Evolutionary conservation across 371 early-diverging fungal genomes (phyloP).

Genomic region (Rhizopus delemar): DNA sequence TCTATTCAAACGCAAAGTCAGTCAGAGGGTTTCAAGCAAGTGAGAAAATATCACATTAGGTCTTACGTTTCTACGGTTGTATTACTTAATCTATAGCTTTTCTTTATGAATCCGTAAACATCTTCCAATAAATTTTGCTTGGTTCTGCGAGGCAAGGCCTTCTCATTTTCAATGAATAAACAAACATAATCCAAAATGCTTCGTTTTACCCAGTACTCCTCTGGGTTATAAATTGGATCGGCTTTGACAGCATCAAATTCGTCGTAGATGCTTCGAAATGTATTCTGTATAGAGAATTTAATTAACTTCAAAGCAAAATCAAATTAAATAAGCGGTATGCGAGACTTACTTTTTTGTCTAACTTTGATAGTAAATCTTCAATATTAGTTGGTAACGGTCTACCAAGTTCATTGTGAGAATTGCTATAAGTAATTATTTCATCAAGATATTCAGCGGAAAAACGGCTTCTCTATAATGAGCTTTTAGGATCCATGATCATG

Average conservation of each 20-base stretch:
- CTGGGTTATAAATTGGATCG: slow-evolving; percentile 16
- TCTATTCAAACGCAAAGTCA: slow-evolving; percentile 19
- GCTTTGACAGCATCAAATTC: slow-evolving; percentile 19
- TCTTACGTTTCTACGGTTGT: slow-evolving; percentile 20
- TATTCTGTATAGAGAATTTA: slow-evolving; percentile 17
- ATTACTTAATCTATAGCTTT: slow-evolving; percentile 16
- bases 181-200: slow-evolving; percentile 18
- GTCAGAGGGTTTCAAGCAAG: slow-evolving; percentile 16
- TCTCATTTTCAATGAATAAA: slow-evolving; percentile 18
- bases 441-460: slow-evolving; percentile 18
- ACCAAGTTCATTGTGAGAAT: slow-evolving; percentile 19
- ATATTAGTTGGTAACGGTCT: slow-evolving; percentile 19
- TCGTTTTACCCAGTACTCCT: slow-evolving; percentile 21
- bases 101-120: slow-evolving; percentile 23
- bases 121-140: slow-evolving; percentile 21
- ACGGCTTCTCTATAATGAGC: slow-evolving; percentile 18
- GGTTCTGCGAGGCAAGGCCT: slow-evolving; percentile 12
- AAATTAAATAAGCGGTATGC: slow-evolving; percentile 18
- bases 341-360: slow-evolving; percentile 21
- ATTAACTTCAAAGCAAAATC: slow-evolving; percentile 19
- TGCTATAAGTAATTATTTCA: slow-evolving; percentile 19
- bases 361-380: slow-evolving; percentile 16
- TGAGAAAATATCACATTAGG: slow-evolving; percentile 19
- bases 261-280: slow-evolving; percentile 20
- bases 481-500: slow-evolving; percentile 17